Evolutionary conservation across 2,329 filamentous ascomycete genomes (phyloP).

Genomic region (Sporothrix pseudoabietina): DNA sequence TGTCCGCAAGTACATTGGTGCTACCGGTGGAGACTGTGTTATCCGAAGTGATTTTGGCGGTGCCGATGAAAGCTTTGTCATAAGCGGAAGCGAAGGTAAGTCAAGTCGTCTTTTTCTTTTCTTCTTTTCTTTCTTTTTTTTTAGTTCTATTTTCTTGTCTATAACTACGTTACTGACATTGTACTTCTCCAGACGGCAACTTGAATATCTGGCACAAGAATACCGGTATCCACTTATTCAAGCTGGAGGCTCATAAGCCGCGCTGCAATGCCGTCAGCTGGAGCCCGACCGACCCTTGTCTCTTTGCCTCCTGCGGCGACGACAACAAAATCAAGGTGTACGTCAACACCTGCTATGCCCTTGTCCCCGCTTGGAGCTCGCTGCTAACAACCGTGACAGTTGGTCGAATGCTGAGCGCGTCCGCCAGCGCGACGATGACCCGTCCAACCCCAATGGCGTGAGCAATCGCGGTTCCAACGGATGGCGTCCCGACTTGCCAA

Average conservation of each 20-base stretch:
- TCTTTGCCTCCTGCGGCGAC: constrained; percentile 91
- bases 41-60: constrained; percentile 86
- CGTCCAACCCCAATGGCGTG: constrained; percentile 31
- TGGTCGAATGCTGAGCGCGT: constrained; percentile 46
- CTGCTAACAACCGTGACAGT: constrained; percentile 33
- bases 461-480: constrained; percentile 35
- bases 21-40: constrained; percentile 73
- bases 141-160: not conserved
- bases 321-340: constrained; percentile 85
- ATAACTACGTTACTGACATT: constrained; percentile 17
- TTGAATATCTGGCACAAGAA: constrained; percentile 92
- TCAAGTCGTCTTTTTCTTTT: not conserved
- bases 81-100: constrained; percentile 87
- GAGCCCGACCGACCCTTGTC: constrained; percentile 78
- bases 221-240: constrained; percentile 74
- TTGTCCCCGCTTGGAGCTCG: too few relatives aligned
- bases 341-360: constrained; percentile 31
- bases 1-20: constrained; percentile 75
- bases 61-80: constrained; percentile 86
- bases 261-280: constrained; percentile 87
- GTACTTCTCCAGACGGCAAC: constrained; percentile 54
- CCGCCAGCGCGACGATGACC: constrained; percentile 31
- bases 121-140: not conserved
- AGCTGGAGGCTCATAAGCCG: constrained; percentile 70
- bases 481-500: constrained; percentile 33